Base-by-base conservation (phyloP, 495 filamentous ascomycete species). In the Aspergillus cavernicola region DNA sequence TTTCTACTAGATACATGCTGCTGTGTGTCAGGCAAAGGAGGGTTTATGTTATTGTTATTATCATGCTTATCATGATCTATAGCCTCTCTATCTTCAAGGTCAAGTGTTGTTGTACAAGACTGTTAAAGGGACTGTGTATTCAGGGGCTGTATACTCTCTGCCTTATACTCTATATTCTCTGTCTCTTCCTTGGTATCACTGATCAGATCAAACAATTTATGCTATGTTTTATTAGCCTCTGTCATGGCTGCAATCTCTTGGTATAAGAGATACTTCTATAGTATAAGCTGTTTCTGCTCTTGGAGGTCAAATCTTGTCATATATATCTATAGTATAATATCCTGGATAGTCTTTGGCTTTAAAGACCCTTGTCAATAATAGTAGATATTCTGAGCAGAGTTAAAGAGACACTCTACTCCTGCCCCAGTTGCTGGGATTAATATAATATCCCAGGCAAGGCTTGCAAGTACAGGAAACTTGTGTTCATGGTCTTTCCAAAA, bases 401-500 rank as follows among this genome's bases (percentile, higher is more conserved):
- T 53, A 32, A 60, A 60, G n/a, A 60, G 36, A 19, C 52, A 48
- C 37, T 60, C 52, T 2, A 60, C 52, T 31, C 57, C 52, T 22
- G 48, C 42, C n/a, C 52, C 50, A 23, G 26, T 50, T 18, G 50
- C 50, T 44, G 56, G 56, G 7, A 35, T 58, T 8, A 50, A 36
- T 7, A 60, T 16, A 22, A 60, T 43, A 46, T 56, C 57, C n/a
- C 31, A 42, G 41, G 48, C 48, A 8, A 60, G 15, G 6, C 15
- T 44, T 42, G 42, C 42, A 52, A 60, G 42, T 4, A 49, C 32
- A 37, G 48, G 57, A 44, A 47, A 56, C 28, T 56, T 18, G 1
- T 52, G 22, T 33, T 60, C 0, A 33, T 60, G 35, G 11, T 60
- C 57, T 48, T 39, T 48, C 57, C 37, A 60, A 46, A 43, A 60